phyloP scores from a whole-genome alignment of 1,139 yeast species.

The Groenewaldozyma auringiensis region DNA sequence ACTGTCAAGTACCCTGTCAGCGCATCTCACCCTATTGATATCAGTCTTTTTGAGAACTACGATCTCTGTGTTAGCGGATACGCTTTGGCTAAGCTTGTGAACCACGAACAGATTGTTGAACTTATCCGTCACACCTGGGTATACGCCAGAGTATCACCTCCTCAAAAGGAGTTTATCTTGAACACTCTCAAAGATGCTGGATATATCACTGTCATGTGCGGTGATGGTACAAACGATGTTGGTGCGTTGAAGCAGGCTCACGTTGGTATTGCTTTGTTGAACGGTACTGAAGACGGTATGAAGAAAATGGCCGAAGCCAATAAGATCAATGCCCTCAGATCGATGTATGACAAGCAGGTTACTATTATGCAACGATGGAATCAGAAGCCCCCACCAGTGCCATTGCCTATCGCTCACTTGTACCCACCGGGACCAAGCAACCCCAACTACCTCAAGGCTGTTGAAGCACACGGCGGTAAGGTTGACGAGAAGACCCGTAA shows the following conservation, averaged over 20 bases:
- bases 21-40: slow-evolving; percentile 51
- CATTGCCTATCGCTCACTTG: slow-evolving; percentile 78
- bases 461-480: slow-evolving; percentile 74
- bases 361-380: slow-evolving; percentile 74
- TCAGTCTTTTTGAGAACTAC: slow-evolving; percentile 51
- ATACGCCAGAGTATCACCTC: slow-evolving; percentile 95
- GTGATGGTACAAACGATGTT: slow-evolving; percentile 99
- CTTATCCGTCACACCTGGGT: slow-evolving; percentile 90
- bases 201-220: slow-evolving; percentile 94
- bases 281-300: slow-evolving; percentile 94
- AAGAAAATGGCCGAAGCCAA: slow-evolving; percentile 81
- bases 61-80: slow-evolving; percentile 93
- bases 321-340: slow-evolving; percentile 55
- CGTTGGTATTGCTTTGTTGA: slow-evolving; percentile 91
- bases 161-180: slow-evolving; percentile 87
- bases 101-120: slow-evolving; percentile 51
- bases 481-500: slow-evolving; percentile 45
- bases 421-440: slow-evolving; percentile 94
- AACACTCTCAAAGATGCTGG: slow-evolving; percentile 81
- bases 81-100: slow-evolving; percentile 60
- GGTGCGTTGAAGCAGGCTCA: slow-evolving; percentile 99
- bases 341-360: slow-evolving; percentile 78
- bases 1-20: slow-evolving; percentile 62
- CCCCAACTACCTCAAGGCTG: slow-evolving; percentile 79
- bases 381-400: slow-evolving; percentile 66